phyloP scores from a whole-genome alignment of 1,284 basidiomycete genomes.

The Ganoderma boninense region DNA sequence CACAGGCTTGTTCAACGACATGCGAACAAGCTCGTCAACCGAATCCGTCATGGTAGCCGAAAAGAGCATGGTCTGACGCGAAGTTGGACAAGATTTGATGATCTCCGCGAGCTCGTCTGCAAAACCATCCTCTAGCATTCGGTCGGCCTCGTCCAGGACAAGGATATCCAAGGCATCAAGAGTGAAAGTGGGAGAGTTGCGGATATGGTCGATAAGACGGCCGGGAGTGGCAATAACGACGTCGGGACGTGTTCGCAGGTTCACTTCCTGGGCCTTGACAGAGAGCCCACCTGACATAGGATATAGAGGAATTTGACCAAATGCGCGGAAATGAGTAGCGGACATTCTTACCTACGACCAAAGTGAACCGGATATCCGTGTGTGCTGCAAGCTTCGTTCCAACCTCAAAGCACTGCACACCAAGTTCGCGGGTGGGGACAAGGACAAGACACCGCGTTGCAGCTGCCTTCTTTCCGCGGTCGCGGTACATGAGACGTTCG shows the following conservation, averaged over 20 bases:
- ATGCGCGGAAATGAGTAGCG: constrained; percentile 3
- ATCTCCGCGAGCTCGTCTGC: constrained; percentile 96
- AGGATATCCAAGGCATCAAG: constrained; percentile 94
- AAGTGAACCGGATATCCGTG: constrained; percentile 89
- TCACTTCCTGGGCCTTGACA: constrained; percentile 88
- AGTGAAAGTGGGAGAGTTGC: constrained; percentile 94
- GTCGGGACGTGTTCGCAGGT: constrained; percentile 88
- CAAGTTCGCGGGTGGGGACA: constrained; percentile 93
- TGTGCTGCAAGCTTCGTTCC: constrained; percentile 86
- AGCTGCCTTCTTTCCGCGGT: constrained; percentile 84
- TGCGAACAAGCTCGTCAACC: constrained; percentile 91
- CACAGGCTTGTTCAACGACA: constrained; percentile 92
- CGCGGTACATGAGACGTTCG: constrained; percentile 90
- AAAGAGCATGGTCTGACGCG: constrained; percentile 97
- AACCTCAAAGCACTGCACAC: constrained; percentile 94
- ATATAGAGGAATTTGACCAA: constrained; percentile 15
- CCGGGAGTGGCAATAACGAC: constrained; percentile 96
- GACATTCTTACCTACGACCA: constrained; percentile 79
- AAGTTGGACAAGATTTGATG: constrained; percentile 86
- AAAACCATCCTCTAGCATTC: constrained; percentile 98
- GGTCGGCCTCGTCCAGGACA: constrained; percentile 96
- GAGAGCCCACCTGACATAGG: constrained; percentile 81
- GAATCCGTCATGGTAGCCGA: constrained; percentile 98
- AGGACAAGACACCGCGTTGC: constrained; percentile 95
- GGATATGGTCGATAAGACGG: constrained; percentile 95